Conservation (phyloP, 2,329 filamentous ascomycete species). For the Pseudogymnoascus sp. region DNA sequence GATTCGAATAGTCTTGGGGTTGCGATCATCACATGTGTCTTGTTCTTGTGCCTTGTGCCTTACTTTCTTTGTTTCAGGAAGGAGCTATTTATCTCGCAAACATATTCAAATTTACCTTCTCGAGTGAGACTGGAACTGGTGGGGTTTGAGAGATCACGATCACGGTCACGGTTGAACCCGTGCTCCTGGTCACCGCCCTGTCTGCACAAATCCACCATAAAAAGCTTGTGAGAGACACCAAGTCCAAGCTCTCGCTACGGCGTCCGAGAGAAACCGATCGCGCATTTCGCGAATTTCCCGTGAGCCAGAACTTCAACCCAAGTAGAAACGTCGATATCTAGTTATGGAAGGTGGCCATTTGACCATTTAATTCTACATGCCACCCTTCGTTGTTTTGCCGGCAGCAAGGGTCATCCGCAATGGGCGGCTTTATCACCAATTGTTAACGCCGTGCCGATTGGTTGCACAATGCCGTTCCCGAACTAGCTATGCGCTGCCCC, state of each 20-base stretch:
- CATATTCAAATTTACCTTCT: background rate
- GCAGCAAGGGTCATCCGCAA: conserved; percentile 4
- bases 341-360: conserved; percentile 2
- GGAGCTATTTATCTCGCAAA: background rate
- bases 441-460: background rate
- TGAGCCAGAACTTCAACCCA: background rate
- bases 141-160: background rate
- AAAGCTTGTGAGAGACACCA: background rate
- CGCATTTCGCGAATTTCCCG: conserved; percentile 2
- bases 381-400: conserved; percentile 1
- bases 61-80: background rate
- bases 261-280: background rate
- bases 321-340: background rate
- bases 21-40: background rate
- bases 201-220: conserved; percentile 4
- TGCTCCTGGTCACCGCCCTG: background rate
- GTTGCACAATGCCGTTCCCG: background rate
- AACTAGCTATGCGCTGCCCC: background rate
- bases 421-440: background rate
- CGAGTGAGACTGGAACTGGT: background rate
- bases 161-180: background rate
- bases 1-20: background rate
- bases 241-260: background rate
- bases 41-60: background rate
- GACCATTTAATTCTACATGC: conserved; percentile 6